Evolutionary conservation across 345 rosid species (phyloP).

Genomic region (Populus tremula): DNA sequence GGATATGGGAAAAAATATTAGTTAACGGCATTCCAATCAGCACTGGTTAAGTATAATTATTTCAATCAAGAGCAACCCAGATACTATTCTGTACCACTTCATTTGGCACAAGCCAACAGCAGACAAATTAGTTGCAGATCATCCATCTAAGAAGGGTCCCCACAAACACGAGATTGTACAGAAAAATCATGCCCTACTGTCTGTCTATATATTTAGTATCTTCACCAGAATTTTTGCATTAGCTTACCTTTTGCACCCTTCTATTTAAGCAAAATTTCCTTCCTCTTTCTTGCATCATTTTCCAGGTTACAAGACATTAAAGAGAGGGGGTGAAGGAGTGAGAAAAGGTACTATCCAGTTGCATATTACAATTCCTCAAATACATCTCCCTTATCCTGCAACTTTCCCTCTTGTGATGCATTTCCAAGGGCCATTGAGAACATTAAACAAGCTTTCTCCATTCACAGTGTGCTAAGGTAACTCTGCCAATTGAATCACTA

Average conservation of each 20-base stretch:
- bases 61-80: not conserved
- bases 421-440: not conserved
- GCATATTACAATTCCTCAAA: not conserved
- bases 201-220: too few species aligned
- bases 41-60: not conserved
- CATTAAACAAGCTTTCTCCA: constrained; percentile 2
- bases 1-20: not conserved
- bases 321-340: not conserved
- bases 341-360: not conserved
- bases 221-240: not conserved
- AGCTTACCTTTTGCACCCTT: not conserved
- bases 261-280: not conserved
- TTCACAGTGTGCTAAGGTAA: not conserved
- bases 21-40: not conserved
- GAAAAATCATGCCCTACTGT: not conserved
- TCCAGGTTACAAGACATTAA: not conserved
- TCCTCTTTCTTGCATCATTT: not conserved
- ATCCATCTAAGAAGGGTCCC: not conserved
- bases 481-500: not conserved
- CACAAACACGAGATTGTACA: too few species aligned
- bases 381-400: not conserved
- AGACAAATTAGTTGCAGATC: not conserved
- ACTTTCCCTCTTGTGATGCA: not conserved
- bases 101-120: not conserved
- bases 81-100: not conserved